Evolutionary conservation across 2,329 filamentous ascomycete genomes (phyloP).

Genomic region (Cladorrhinum sp.): DNA sequence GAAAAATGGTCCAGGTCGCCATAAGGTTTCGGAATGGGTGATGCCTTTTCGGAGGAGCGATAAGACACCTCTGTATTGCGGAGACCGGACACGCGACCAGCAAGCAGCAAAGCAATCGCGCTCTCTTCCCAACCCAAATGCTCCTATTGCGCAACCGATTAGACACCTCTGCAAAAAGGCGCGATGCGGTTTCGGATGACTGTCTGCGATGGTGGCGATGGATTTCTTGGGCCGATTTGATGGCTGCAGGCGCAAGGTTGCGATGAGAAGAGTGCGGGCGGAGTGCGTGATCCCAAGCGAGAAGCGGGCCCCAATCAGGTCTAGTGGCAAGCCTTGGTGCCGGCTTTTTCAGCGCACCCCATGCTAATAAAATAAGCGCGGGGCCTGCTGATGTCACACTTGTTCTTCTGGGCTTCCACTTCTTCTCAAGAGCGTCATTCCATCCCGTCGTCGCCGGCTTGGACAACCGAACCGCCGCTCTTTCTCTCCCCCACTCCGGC

Average conservation of each 20-base stretch:
- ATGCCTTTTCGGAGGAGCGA: slow-evolving; percentile 2
- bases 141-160: background rate
- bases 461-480: background rate
- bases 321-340: slow-evolving; percentile 22
- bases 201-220: slow-evolving; percentile 20
- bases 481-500: background rate
- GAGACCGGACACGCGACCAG: slow-evolving; percentile 3
- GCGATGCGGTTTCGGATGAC: slow-evolving; percentile 17
- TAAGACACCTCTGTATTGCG: background rate
- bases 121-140: background rate
- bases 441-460: background rate
- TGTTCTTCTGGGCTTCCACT: slow-evolving; percentile 5
- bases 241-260: slow-evolving; percentile 26
- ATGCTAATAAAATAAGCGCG: slow-evolving; percentile 23
- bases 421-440: too few species aligned
- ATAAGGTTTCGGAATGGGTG: slow-evolving; percentile 7
- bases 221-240: slow-evolving; percentile 22
- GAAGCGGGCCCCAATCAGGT: slow-evolving; percentile 17
- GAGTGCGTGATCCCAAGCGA: slow-evolving; percentile 26
- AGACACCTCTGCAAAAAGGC: slow-evolving; percentile 9
- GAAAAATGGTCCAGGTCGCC: slow-evolving; percentile 1
- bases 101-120: slow-evolving; percentile 7
- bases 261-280: slow-evolving; percentile 22
- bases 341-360: slow-evolving; percentile 23
- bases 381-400: slow-evolving; percentile 19